Evolutionary conservation across 768 basidiomycete species (phyloP), one percentile per base, ranked within the genome.

Genomic region (Calocera viscosa): DNA sequence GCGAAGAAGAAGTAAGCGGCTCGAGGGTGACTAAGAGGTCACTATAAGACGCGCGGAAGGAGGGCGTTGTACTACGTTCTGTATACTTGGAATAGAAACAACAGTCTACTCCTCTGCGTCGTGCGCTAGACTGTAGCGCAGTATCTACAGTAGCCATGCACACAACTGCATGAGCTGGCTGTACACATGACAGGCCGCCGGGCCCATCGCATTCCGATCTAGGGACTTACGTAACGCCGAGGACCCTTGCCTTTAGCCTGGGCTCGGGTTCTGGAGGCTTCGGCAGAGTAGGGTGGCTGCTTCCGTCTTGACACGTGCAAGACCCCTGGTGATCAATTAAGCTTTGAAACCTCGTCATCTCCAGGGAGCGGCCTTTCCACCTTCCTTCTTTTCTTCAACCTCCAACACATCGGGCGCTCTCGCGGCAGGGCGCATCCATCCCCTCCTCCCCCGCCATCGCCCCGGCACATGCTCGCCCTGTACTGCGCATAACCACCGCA

Each of bases 371-470:
- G 14, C 11, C 30, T 30, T 12, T 16, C 30, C 30, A 19, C 30
- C 53, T 47, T 26, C 53, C 53, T 60, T 32, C 30, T 32, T 60
- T 60, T 60, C 53, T 60, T 60, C 53, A 60, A 60, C 53, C 53
- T 28, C 11, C 30, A 60, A 60, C 53, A 26, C 53, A 60, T 60
- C 53, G 26, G 53, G 26, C 26, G 16, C 14, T 32, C 30, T 14
- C 35, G 35, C 35, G 5, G 35, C 35, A 38, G 35, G 7, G 7
- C 5, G 7, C 35, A 24, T 47, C 43, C 43, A 47, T 60, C 26
- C 53, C 14, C 22, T 26, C 53, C 14, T 60, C 53, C 30, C 11
- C 26, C 30, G 10, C 30, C 26, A 28, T 60, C 53, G 30, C 14
- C 16, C 7, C 30, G 7, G 53, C 53, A 60, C 30, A 60, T 60